Base-by-base conservation (phyloP, 2,329 filamentous ascomycete genomes). In the Hymenoscyphus linearis region DNA sequence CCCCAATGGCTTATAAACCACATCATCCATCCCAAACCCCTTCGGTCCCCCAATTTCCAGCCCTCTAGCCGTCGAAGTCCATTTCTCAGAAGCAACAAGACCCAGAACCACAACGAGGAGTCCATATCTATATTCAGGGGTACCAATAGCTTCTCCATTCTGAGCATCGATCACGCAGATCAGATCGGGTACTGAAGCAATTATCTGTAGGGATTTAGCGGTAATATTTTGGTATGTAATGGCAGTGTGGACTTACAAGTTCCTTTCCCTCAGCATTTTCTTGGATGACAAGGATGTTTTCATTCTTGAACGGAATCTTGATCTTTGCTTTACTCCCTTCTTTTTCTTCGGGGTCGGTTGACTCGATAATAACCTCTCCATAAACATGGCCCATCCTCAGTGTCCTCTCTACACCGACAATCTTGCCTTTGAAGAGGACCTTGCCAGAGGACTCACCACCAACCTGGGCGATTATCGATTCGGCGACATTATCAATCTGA, bases 291-390 rank as follows among this genome's bases (percentile, higher is more conserved):
- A 82, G 82, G 54, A 90, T 87, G 67, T 89, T 90, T 69, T 90
- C 86, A 71, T 90, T 90, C 74, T 89, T 89, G 77, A 89, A 89
- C 0, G 86, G 86, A 56, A 90, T 86, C 70, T 83, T 0, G 27
- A 58, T 34, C 44, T 13, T 58, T 26, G 22, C 14, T 27, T 58
- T 58, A 26, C 40, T 27, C 18, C 14, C 37, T n/a, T 25, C 55
- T 10, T 18, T 27, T 26, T 52, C 44, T 9, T 31, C 36, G 4
- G 16, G 12, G 10, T 57, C 26, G 12, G 26, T 36, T 18, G 18
- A 13, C 18, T 57, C 55, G n/a, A 57, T 44, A 7, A 57, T 44
- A n/a, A 57, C 55, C 55, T 57, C 55, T 13, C 55, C 55, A 44
- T 57, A 57, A 13, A 57, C 77, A 66, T 87, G 81, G 0, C 85